Percentiles rank a stretch among this genome's conserved stretches.
phyloP scores from a whole-genome alignment of 495 filamentous ascomycete genomes.

The Neurospora sp. region DNA sequence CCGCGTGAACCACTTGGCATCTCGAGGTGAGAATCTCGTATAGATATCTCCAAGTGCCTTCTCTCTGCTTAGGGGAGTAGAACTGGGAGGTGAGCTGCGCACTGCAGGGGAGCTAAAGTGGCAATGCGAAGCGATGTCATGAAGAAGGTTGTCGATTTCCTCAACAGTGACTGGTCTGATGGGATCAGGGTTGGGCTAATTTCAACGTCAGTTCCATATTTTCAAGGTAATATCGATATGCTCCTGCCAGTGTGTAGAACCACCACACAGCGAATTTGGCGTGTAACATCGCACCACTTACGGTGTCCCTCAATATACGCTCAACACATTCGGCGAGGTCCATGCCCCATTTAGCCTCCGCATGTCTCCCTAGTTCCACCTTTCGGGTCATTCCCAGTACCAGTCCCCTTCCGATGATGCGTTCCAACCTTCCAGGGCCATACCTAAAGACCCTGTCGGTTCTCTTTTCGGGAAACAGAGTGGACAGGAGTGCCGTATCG shows the following conservation, averaged over 20 bases:
- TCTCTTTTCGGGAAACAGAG: constrained; percentile 63
- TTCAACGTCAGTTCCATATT: constrained; percentile 4
- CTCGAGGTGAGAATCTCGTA: constrained; percentile 49
- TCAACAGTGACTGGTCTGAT: constrained; percentile 51
- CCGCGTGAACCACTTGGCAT: constrained; percentile 85
- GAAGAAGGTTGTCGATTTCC: constrained; percentile 60
- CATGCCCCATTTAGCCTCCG: constrained; percentile 37
- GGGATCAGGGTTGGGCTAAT: constrained; percentile 27
- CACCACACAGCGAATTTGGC: constrained; percentile 3
- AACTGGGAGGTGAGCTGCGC: constrained; percentile 34
- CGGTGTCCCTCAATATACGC: constrained; percentile 52
- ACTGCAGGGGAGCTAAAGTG: constrained; percentile 60
- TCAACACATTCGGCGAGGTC: constrained; percentile 66
- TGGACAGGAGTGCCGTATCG: constrained; percentile 53
- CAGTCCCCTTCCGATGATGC: constrained; percentile 54
- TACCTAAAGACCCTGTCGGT: constrained; percentile 67
- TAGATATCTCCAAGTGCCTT: constrained; percentile 45
- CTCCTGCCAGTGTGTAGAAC: not conserved
- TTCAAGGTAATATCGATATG: not conserved
- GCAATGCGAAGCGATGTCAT: constrained; percentile 52
- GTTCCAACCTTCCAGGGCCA: constrained; percentile 47
- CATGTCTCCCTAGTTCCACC: constrained; percentile 54
- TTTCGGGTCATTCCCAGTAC: constrained; percentile 48
- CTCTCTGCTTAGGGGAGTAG: constrained; percentile 28
- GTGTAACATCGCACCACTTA: constrained; percentile 25